A percentile compares a stretch with the other conserved stretches of the same genome.
These are phyloP conservation scores for Nigrospora oryzae DNA, from an alignment of 2,329 filamentous ascomycete species.

Conservation along the genomic window DNA sequence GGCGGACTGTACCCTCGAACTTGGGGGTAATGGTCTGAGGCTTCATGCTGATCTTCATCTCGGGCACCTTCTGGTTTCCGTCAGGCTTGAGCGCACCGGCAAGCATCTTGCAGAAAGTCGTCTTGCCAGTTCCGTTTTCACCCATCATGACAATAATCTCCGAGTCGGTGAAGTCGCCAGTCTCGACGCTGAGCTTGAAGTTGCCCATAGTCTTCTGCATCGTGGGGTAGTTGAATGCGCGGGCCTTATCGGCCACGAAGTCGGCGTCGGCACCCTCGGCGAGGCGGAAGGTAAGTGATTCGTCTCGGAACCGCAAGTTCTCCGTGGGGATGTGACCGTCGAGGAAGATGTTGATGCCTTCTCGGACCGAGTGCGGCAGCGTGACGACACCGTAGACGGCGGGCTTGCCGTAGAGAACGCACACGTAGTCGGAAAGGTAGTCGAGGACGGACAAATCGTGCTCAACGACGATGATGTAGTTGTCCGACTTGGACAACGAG, in stretches of 20 bases:
- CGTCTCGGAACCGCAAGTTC: constrained; percentile 96
- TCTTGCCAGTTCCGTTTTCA: constrained; percentile 98
- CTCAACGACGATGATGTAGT: constrained; percentile 98
- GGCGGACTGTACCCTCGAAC: constrained; percentile 91
- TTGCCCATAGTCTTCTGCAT: constrained; percentile 91
- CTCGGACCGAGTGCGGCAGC: constrained; percentile 87
- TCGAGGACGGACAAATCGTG: constrained; percentile 98
- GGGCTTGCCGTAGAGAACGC: constrained; percentile 90
- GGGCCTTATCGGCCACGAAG: constrained; percentile 73
- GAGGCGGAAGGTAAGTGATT: constrained; percentile 92
- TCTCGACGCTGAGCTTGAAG: constrained; percentile 77
- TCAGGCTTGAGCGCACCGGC: constrained; percentile 93
- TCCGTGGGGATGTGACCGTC: constrained; percentile 97
- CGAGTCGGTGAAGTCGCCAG: constrained; percentile 89
- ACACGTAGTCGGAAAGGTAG: constrained; percentile 98
- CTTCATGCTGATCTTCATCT: constrained; percentile 99
- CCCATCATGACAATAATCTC: constrained; percentile 99
- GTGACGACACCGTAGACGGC: constrained; percentile 98
- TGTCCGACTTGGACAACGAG: constrained; percentile 75
- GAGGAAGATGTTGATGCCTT: constrained; percentile 99
- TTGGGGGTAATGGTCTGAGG: constrained; percentile 99
- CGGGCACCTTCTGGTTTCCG: constrained; percentile 65
- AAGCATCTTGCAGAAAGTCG: constrained; percentile 94
- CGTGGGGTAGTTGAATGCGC: constrained; percentile 76
- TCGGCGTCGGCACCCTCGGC: constrained; percentile 76